A percentile compares a stretch with the other conserved stretches of the same genome.
Conservation (phyloP, 2,329 filamentous ascomycete species). For the Scedosporium minutisporum region DNA sequence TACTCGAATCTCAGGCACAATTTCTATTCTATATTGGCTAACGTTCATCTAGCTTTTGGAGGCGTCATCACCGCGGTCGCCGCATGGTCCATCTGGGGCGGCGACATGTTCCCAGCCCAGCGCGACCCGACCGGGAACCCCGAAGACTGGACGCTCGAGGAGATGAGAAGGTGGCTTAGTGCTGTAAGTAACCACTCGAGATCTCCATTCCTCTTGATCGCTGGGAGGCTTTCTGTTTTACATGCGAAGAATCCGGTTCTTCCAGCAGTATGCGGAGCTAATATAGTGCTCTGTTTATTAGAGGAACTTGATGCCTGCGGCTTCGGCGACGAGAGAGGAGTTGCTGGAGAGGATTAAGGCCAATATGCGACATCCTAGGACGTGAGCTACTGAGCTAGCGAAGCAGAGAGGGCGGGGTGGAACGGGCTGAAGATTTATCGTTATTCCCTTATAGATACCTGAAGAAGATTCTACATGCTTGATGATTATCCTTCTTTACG, state of each 20-base stretch:
- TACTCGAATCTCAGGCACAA: neutral
- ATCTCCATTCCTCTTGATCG: neutral
- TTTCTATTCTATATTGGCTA: neutral
- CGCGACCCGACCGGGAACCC: constrained; percentile 69
- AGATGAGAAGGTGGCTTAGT: constrained; percentile 72
- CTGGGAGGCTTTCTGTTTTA: neutral
- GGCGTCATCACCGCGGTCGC: constrained; percentile 74
- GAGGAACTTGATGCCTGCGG: constrained; percentile 37
- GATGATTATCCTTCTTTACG: no score
- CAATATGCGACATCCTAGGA: constrained; percentile 34
- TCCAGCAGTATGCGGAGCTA: neutral
- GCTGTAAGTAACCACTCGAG: constrained; percentile 48
- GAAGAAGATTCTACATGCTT: no score
- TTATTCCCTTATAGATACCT: no score
- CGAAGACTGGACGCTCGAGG: constrained; percentile 64
- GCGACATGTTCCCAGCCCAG: constrained; percentile 69
- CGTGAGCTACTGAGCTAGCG: constrained; percentile 7
- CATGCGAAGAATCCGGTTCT: neutral
- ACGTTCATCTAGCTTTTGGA: constrained; percentile 52
- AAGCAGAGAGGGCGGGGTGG: no score
- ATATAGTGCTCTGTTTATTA: constrained; percentile 16
- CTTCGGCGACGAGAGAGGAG: constrained; percentile 32
- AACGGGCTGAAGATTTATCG: no score
- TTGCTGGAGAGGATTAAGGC: constrained; percentile 35
- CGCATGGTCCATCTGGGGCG: constrained; percentile 76